These are phyloP conservation scores for Amylocystis lapponica DNA, from an alignment of 768 basidiomycete species.

Conservation along the genomic window DNA sequence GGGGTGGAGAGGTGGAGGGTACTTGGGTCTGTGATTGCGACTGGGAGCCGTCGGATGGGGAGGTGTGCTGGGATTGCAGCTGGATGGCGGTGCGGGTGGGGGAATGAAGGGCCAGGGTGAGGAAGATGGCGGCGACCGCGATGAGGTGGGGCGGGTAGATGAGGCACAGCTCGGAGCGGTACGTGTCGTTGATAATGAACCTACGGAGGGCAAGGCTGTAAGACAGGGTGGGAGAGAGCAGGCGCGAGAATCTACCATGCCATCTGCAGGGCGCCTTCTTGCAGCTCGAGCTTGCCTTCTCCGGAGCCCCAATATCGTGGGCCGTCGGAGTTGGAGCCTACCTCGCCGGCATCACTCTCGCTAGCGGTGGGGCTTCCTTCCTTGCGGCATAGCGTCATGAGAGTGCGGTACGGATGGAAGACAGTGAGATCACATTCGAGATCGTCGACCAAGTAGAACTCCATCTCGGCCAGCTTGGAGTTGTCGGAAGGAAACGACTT, in stretches of 20 bases:
- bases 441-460: constrained; percentile 96
- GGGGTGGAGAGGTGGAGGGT: constrained; percentile 28
- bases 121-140: constrained; percentile 86
- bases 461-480: constrained; percentile 95
- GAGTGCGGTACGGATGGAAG: constrained; percentile 92
- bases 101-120: constrained; percentile 72
- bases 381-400: constrained; percentile 70
- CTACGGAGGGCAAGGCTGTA: constrained; percentile 32
- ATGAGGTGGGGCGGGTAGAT: constrained; percentile 93
- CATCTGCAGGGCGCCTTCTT: constrained; percentile 75
- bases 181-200: constrained; percentile 97
- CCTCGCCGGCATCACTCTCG: constrained; percentile 49
- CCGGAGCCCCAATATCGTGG: constrained; percentile 76
- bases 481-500: constrained; percentile 85
- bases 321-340: constrained; percentile 51
- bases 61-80: constrained; percentile 27
- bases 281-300: constrained; percentile 71
- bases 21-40: constrained; percentile 1
- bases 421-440: constrained; percentile 90
- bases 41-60: constrained; percentile 9
- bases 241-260: constrained; percentile 62
- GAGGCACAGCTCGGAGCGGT: constrained; percentile 89
- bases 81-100: constrained; percentile 45
- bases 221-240: neutral
- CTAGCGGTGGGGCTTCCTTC: constrained; percentile 37